Percentiles rank a stretch among this genome's conserved stretches.
Conservation (phyloP, 2,329 filamentous ascomycete species). For the Endoconidiophora laricicola region DNA sequence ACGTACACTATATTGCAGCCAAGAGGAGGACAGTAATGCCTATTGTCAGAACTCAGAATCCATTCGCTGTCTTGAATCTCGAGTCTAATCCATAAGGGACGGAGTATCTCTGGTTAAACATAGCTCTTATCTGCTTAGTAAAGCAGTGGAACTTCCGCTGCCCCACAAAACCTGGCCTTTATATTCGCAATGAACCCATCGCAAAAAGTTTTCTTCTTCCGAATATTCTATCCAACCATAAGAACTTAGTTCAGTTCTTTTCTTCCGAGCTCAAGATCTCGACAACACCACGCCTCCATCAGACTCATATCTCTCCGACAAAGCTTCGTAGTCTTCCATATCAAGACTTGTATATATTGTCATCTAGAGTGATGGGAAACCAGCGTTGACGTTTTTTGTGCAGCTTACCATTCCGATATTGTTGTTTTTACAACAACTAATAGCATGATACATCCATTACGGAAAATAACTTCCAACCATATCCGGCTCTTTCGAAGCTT, state of each 20-base stretch:
- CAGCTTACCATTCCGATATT: too few species aligned
- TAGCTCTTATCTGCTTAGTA: constrained; percentile 8
- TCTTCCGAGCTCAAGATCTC: too few species aligned
- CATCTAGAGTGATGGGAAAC: background rate
- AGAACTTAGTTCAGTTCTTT: background rate
- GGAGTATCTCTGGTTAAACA: constrained; percentile 6
- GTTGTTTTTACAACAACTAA: background rate
- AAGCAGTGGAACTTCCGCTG: background rate
- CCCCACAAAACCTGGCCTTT: constrained; percentile 9
- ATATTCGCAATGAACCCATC: background rate
- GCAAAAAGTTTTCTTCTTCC: background rate
- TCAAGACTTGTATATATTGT: background rate
- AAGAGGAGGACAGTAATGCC: too few species aligned
- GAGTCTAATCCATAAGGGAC: background rate
- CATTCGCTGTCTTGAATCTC: too few species aligned
- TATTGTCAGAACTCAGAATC: too few species aligned
- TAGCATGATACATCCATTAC: background rate
- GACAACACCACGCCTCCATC: too few species aligned
- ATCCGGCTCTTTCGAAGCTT: constrained; percentile 83
- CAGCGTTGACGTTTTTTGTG: background rate
- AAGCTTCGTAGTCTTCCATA: constrained; percentile 1
- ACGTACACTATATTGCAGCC: too few species aligned
- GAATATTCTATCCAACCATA: background rate
- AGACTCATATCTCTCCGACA: background rate
- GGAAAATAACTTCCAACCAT: background rate